Evolutionary conservation across 1,139 yeast species (phyloP).

Genomic region (Blastobotrys raffinosifermentans): DNA sequence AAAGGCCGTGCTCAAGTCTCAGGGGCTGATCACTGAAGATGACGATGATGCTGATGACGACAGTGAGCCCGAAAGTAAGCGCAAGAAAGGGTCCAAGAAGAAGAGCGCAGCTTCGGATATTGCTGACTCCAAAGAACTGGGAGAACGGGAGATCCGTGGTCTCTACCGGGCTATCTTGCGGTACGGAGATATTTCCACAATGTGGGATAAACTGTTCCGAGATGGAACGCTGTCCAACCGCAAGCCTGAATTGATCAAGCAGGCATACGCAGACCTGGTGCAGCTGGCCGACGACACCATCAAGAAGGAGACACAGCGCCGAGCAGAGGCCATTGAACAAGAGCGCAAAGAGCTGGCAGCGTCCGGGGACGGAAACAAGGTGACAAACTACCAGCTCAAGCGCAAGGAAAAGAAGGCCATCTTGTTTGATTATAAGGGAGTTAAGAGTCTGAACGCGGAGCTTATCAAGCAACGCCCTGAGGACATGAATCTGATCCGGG

Average conservation of each 20-base stretch:
- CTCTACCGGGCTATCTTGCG: constrained; percentile 78
- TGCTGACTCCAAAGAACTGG: constrained; percentile 52
- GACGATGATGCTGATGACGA: constrained; percentile 41
- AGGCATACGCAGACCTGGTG: constrained; percentile 66
- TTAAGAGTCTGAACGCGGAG: constrained; percentile 88
- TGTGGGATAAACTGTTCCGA: constrained; percentile 81
- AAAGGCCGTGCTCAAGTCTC: constrained; percentile 55
- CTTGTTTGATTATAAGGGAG: constrained; percentile 82
- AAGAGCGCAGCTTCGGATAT: constrained; percentile 16
- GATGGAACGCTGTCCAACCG: constrained; percentile 88
- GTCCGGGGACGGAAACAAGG: constrained; percentile 9
- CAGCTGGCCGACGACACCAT: constrained; percentile 57
- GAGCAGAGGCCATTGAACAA: constrained; percentile 45
- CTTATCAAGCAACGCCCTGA: constrained; percentile 72
- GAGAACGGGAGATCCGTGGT: constrained; percentile 83
- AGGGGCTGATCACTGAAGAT: constrained; percentile 34
- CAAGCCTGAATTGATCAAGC: constrained; percentile 74
- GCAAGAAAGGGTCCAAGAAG: constrained; percentile 24
- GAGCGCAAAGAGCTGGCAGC: constrained; percentile 23
- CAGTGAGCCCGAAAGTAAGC: constrained; percentile 34
- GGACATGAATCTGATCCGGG: constrained; percentile 65
- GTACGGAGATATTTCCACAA: constrained; percentile 73
- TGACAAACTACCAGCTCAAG: constrained; percentile 31
- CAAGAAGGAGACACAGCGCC: constrained; percentile 59
- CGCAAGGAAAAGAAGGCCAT: constrained; percentile 83